Base-by-base conservation (phyloP, 2,329 filamentous ascomycete genomes). In the Clonostachys chloroleuca region DNA sequence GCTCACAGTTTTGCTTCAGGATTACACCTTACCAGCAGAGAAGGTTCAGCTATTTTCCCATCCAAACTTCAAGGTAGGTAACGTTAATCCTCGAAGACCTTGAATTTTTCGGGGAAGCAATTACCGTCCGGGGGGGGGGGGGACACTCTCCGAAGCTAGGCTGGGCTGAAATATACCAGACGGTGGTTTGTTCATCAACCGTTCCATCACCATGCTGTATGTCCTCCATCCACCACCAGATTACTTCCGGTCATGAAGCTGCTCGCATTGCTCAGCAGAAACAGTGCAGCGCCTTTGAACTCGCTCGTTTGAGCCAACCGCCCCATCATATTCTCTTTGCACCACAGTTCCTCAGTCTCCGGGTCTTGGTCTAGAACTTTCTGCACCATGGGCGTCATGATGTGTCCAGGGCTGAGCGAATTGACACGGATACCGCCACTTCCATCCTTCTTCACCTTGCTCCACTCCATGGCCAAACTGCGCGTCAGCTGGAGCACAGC, bases 301-400 rank as follows among this genome's bases (percentile, higher is more conserved):
- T 85, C 81, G 42, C 74, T 69, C 0, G 81, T 76, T 24, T 65
- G 64, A 24, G 78, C 80, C 34, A 85, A 65, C 17, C 80, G 70
- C 3, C 75, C 82, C 54, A 90, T 72, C 86, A 90, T 89, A 59
- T 89, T 90, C 66, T 88, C 81, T 47, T 73, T 78, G 46, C 84
- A 79, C 86, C 87, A 91, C 47, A 80, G 75, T 44, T 68, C 62
- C 46, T 61, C 63, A 36, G 75, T 65, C 35, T 84, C 82, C 0
- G 87, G 86, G 17, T 80, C 84, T 54, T 87, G 75, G 51, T 82
- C 73, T 55, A 91, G 88, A 42, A 89, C 74, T 55, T 80, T 77
- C 58, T 83, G 75, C 0, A 89, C 86, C 87, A 91, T 91, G 2
- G 82, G 79, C 3, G 83, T 86, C 6, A 83, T 67, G 49, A 87